phyloP scores from a whole-genome alignment of 768 basidiomycete species.

The Lactarius sp. region DNA sequence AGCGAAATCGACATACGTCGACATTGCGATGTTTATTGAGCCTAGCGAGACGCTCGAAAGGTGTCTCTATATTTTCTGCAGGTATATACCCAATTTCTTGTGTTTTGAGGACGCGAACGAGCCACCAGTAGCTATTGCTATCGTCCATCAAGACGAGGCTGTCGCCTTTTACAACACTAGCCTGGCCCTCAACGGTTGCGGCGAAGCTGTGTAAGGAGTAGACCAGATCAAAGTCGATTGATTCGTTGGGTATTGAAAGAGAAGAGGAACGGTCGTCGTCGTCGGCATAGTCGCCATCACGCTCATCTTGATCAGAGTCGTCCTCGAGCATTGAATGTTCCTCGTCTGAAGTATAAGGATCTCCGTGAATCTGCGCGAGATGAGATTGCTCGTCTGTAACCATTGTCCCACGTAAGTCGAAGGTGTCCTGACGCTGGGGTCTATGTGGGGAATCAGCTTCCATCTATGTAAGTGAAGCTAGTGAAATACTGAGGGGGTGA shows the following conservation, averaged over 20 bases:
- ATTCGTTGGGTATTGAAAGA: constrained; percentile 84
- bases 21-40: constrained; percentile 97
- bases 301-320: constrained; percentile 71
- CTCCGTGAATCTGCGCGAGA: constrained; percentile 46
- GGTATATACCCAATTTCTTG: constrained; percentile 99
- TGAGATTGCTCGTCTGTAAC: constrained; percentile 46
- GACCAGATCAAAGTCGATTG: constrained; percentile 89
- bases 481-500: neutral
- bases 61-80: constrained; percentile 98
- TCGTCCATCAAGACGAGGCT: constrained; percentile 96
- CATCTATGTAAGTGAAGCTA: neutral
- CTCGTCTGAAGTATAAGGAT: constrained; percentile 57
- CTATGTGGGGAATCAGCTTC: constrained; percentile 13
- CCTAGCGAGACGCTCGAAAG: constrained; percentile 90
- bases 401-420: constrained; percentile 66
- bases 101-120: constrained; percentile 95
- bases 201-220: constrained; percentile 95
- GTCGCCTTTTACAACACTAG: constrained; percentile 98
- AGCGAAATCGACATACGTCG: constrained; percentile 56
- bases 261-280: constrained; percentile 78
- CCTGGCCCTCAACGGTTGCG: constrained; percentile 97
- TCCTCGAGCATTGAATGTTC: constrained; percentile 82
- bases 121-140: constrained; percentile 99
- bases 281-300: constrained; percentile 62
- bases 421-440: constrained; percentile 51